These are phyloP conservation scores for Podaxis sp. DNA, from an alignment of 768 basidiomycete genomes.

Conservation along the genomic window DNA sequence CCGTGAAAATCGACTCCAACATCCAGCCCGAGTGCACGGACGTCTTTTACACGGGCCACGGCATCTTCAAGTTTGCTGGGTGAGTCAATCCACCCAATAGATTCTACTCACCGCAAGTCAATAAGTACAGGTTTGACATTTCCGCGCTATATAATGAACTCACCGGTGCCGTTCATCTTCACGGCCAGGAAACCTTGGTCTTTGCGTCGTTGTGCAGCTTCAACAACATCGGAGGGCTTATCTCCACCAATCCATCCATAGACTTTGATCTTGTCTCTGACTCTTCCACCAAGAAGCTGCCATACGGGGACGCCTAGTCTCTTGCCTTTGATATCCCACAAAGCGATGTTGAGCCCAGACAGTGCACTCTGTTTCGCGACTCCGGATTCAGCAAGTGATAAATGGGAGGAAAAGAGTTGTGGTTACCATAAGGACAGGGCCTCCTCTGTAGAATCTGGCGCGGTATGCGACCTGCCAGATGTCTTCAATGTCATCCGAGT, in stretches of 20 bases:
- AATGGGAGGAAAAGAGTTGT: not conserved
- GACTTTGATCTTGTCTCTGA: slow-evolving; percentile 53
- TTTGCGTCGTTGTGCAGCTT: slow-evolving; percentile 48
- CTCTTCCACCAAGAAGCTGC: slow-evolving; percentile 67
- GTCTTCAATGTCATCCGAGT: slow-evolving; percentile 65
- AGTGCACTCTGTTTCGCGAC: slow-evolving; percentile 36
- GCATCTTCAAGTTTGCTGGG: slow-evolving; percentile 46
- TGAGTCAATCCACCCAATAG: slow-evolving; percentile 57
- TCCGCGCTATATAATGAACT: slow-evolving; percentile 7
- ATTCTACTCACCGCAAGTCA: slow-evolving; percentile 17
- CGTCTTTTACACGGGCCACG: slow-evolving; percentile 46
- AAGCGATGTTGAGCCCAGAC: slow-evolving; percentile 62
- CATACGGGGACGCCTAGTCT: slow-evolving; percentile 61
- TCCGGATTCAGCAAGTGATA: not conserved
- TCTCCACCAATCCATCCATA: slow-evolving; percentile 61
- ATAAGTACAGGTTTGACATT: not conserved
- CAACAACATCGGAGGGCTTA: slow-evolving; percentile 46
- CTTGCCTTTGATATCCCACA: slow-evolving; percentile 82
- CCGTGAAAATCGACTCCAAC: slow-evolving; percentile 72
- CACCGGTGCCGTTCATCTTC: slow-evolving; percentile 68
- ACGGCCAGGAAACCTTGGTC: slow-evolving; percentile 64
- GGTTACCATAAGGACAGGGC: slow-evolving; percentile 62
- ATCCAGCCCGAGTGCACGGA: slow-evolving; percentile 52
- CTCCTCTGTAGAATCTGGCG: slow-evolving; percentile 69
- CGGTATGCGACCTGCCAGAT: slow-evolving; percentile 67